phyloP scores from a whole-genome alignment of 768 basidiomycete genomes.

The Hygrocybe coccinea region DNA sequence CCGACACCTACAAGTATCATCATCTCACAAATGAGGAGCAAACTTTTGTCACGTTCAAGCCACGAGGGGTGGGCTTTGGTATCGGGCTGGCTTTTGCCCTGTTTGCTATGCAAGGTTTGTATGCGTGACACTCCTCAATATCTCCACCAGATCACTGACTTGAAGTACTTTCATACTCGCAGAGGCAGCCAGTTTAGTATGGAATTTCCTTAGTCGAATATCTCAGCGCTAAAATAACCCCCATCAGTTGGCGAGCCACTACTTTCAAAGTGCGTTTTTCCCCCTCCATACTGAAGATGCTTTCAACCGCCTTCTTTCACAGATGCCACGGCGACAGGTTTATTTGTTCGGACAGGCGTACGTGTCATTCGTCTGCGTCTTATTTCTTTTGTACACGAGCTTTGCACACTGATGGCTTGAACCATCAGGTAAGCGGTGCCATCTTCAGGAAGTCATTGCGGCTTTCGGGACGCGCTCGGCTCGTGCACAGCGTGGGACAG shows the following conservation, averaged over 20 bases:
- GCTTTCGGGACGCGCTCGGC: slow-evolving; percentile 43
- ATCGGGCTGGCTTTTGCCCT: slow-evolving; percentile 48
- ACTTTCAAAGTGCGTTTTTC: slow-evolving; percentile 22
- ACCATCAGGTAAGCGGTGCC: slow-evolving; percentile 19
- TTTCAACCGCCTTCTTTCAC: slow-evolving; percentile 4
- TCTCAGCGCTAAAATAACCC: not conserved
- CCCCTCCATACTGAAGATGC: not conserved
- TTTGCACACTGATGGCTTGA: not conserved
- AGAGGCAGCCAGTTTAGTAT: slow-evolving; percentile 35
- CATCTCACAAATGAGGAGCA: slow-evolving; percentile 30
- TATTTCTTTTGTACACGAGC: not conserved
- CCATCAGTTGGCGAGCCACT: slow-evolving; percentile 30
- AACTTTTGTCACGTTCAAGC: slow-evolving; percentile 20
- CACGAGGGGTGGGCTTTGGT: slow-evolving; percentile 46
- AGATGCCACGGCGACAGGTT: slow-evolving; percentile 36
- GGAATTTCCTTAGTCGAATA: not conserved
- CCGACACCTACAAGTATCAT: slow-evolving; percentile 35
- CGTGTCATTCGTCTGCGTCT: slow-evolving; percentile 8
- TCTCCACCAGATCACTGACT: not conserved
- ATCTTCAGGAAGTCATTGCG: slow-evolving; percentile 52
- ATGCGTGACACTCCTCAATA: slow-evolving; percentile 2
- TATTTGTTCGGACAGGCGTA: slow-evolving; percentile 35
- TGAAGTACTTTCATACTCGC: not conserved
- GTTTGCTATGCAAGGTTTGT: slow-evolving; percentile 48
- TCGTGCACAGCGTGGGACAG: slow-evolving; percentile 44